Evolutionary conservation across 768 basidiomycete genomes (phyloP).

Genomic region (Pilatotrama ljubarskyi): DNA sequence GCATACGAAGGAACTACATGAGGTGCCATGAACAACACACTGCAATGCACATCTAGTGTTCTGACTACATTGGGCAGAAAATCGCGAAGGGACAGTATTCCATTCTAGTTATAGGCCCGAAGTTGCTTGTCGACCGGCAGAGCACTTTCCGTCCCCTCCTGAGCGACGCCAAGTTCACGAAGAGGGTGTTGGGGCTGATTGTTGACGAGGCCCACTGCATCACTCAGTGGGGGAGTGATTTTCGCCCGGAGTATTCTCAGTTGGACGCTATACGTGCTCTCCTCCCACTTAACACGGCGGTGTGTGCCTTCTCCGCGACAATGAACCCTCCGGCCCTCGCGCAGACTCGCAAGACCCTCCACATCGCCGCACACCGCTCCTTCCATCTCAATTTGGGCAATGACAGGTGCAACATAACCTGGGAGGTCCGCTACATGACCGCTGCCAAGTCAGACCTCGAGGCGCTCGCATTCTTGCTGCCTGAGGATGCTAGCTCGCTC

Average conservation of each 20-base stretch:
- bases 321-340: neutral
- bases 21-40: neutral
- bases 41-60: neutral
- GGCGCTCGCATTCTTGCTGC: neutral
- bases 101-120: neutral
- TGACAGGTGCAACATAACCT: neutral
- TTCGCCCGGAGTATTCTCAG: neutral
- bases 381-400: neutral
- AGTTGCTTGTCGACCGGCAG: neutral
- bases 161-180: neutral
- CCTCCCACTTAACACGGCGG: neutral
- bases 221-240: neutral
- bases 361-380: neutral
- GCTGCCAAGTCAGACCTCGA: neutral
- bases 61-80: neutral
- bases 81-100: neutral
- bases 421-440: neutral
- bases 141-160: neutral
- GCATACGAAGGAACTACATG: neutral
- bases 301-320: neutral
- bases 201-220: constrained; percentile 1
- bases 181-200: neutral
- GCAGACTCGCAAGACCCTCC: neutral
- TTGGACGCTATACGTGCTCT: neutral
- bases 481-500: neutral